A percentile compares a stretch with the other conserved stretches of the same genome.
These are phyloP conservation scores for Drechslerella dactyloides DNA, from an alignment of 2,329 filamentous ascomycete species.

Conservation along the genomic window DNA sequence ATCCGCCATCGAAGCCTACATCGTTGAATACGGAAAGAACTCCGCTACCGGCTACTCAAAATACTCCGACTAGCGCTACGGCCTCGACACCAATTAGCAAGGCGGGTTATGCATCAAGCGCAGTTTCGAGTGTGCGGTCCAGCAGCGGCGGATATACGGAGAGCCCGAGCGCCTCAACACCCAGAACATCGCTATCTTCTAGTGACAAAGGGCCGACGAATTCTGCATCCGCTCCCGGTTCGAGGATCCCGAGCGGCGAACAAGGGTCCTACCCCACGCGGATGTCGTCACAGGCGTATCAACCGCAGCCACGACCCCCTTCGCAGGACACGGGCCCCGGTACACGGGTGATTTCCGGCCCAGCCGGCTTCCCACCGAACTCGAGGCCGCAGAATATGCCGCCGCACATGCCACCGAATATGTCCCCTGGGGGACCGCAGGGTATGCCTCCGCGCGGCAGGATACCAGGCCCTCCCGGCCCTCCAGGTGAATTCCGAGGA, in stretches of 20 bases:
- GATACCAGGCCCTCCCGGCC: conserved; percentile 16
- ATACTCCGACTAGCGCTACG: conserved; percentile 11
- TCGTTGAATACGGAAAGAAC: conserved; percentile 24
- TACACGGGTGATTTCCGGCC: conserved; percentile 19
- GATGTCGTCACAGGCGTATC: conserved; percentile 40
- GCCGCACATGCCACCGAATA: conserved; percentile 7
- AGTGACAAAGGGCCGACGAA: conserved; percentile 20
- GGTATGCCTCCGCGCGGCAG: conserved; percentile 19
- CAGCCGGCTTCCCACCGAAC: conserved; percentile 14
- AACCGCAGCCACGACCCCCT: conserved; percentile 13
- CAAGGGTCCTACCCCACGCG: conserved; percentile 22
- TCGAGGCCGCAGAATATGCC: conserved; percentile 17
- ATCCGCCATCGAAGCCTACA: conserved; percentile 23
- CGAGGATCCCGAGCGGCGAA: conserved; percentile 33
- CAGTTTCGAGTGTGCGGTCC: conserved; percentile 36
- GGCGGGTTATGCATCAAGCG: conserved; percentile 33
- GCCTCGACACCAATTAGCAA: conserved; percentile 14
- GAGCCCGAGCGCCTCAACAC: conserved; percentile 33
- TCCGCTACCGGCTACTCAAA: background rate
- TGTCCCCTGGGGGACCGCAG: conserved; percentile 10
- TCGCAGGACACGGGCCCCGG: conserved; percentile 23
- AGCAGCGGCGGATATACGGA: conserved; percentile 36
- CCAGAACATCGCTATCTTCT: conserved; percentile 35
- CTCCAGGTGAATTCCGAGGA: conserved; percentile 25
- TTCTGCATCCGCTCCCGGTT: conserved; percentile 2